Evolutionary conservation across 1,139 yeast species (phyloP), one percentile per base, ranked within the genome.

Genomic region (Protomyces gravidus): DNA sequence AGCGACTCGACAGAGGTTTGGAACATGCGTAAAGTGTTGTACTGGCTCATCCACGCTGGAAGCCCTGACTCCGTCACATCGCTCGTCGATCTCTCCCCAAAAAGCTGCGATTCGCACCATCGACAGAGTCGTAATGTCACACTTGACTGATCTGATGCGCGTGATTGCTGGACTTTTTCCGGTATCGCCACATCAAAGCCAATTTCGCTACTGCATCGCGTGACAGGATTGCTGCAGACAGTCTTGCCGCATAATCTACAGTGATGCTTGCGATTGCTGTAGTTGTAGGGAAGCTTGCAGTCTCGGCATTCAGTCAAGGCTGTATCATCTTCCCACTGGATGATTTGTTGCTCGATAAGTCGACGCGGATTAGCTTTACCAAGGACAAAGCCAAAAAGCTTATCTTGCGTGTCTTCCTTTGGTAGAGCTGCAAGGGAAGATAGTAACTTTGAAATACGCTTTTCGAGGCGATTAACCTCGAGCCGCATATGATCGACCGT

Each of bases 211-310:
- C 97, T 90, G 26, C 58, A 53, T 4, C 76, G 80, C 0, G 78
- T 75, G 1, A 67, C 67, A 0, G 78, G 68, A 67, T 84, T 85
- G 42, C 86, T 95, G 73, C 97, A 90, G 0, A 89, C 89, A 1
- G 86, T 80, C 32, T 72, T 69, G 0, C 97, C 97, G 73, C 97
- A 92, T 33, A 88, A 71, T 33, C 96, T 75, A 69, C 96, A 89
- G 69, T 89, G 97, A 69, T 92, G 97, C 66, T 87, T 89, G 61
- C 96, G 76, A 21, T 81, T 69, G 4, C 85, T 70, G 51, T 86
- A 73, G 28, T 77, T 77, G 70, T 89, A 92, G 39, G 69, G 68
- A 11, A 77, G 74, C 23, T 75, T 70, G 67, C 98, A 92, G 3
- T 87, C 75, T 2, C 80, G 76, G 69, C 98, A 92, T 62, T 76